These are phyloP conservation scores for Clavispora vitiphila DNA, from an alignment of 805 yeast species.

Conservation along the genomic window DNA sequence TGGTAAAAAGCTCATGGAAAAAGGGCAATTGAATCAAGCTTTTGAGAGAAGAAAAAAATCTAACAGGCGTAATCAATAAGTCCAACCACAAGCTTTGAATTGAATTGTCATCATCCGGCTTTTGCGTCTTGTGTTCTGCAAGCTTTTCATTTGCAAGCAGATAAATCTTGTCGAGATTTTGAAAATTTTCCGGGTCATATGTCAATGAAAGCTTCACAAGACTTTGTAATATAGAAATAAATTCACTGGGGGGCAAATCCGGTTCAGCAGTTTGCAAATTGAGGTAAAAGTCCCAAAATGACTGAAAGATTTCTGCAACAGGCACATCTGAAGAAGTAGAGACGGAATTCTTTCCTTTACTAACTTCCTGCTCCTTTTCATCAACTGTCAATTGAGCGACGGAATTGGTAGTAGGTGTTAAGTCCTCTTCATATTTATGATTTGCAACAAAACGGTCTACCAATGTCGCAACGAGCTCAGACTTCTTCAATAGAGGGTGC, in stretches of 20 bases:
- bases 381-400: conserved; percentile 12
- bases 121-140: conserved; percentile 12
- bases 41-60: conserved; percentile 35
- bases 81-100: conserved; percentile 34
- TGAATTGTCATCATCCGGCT: conserved; percentile 24
- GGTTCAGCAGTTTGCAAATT: conserved; percentile 54
- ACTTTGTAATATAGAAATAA: conserved; percentile 59
- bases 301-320: conserved; percentile 45
- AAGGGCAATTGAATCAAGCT: conserved; percentile 42
- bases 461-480: conserved; percentile 62
- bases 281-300: conserved; percentile 62
- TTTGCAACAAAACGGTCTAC: conserved; percentile 65
- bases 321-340: too few relatives aligned
- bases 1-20: conserved; percentile 48
- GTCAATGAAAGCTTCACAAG: conserved; percentile 58
- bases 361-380: conserved; percentile 1
- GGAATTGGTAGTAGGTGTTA: conserved; percentile 18
- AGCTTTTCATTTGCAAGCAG: conserved; percentile 46
- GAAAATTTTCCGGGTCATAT: conserved; percentile 59
- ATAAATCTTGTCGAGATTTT: conserved; percentile 58
- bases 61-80: conserved; percentile 47
- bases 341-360: too few relatives aligned
- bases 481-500: conserved; percentile 65
- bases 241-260: conserved; percentile 62
- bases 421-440: conserved; percentile 22